Evolutionary conservation across 176 grass and related monocot genomes (phyloP), one percentile per base, ranked within the genome.

Genomic region (Lolium rigidum): DNA sequence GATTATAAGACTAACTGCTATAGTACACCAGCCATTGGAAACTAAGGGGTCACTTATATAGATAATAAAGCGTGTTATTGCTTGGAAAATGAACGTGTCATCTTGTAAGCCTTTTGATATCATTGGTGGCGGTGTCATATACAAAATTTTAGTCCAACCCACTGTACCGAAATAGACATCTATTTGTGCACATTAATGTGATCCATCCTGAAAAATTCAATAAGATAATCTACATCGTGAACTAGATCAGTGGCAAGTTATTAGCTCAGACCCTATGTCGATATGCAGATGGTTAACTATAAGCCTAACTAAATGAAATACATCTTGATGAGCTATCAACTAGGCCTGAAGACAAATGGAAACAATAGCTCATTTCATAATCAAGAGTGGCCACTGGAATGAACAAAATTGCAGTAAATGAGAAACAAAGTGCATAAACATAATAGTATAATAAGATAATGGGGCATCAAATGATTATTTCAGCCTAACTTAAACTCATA

Each of bases 101-200:
- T 80, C 79, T 86, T 89, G 4, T 77, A 84, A n/a, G 84, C 10
- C 20, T 87, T 83, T 87, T 83, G 21, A 56, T 24, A 77, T 35
- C 16, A 79, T 49, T 16, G 56, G 84, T 49, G 43, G 75, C 20
- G 80, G 56, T 21, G 10, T 82, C 37, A 80, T 87, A 78, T 51
- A 87, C 16, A 70, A 71, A 66, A 85, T 58, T 70, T 39, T 83
- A 62, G 21, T 68, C 14, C 11, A 73, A 26, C 16, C 60, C n/a
- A 60, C 38, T 74, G 47, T 78, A 77, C 31, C 12, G 20, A 70
- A 74, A 24, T 67, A 87, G 20, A 28, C 25, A 48, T 81, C 51
- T 9, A 35, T 49, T 71, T 77, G 26, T 87, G 80, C 84, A 22
- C 16, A 58, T 25, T 84, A 87, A 64, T 87, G 24, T 31, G 65